Base-by-base conservation (phyloP, 2,329 filamentous ascomycete genomes). In the Colletotrichum lini region DNA sequence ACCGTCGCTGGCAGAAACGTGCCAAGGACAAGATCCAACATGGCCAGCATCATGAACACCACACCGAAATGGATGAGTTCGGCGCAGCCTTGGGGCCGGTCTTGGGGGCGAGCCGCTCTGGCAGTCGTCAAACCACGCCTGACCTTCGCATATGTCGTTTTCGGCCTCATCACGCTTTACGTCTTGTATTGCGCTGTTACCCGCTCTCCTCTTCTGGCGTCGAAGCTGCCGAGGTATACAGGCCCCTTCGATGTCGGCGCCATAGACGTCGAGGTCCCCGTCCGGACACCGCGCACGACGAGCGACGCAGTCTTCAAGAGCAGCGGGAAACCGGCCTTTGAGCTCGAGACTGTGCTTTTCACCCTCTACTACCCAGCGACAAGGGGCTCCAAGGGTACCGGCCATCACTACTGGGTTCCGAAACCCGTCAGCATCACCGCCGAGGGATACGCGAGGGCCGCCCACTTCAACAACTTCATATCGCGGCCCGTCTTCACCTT, bases 311-410 rank as follows among this genome's bases (percentile, higher is more conserved):
- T 78, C 12, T 79, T 85, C 73, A 81, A 77, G 50, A 74, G 71
- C 12, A 79, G 79, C 0, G 78, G 78, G 13, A 73, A 80, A 26
- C 81, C 82, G 2, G 84, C 84, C 0, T 87, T 87, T 59, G 79
- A 84, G 23, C 75, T 87, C 0, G 77, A 85, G 67, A 85, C 84
- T 1, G 84, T 87, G 4, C 79, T 88, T 5, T 85, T 87, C 70
- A 85, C 85, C 0, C 68, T 88, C 3, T 87, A 87, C 78, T 87
- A 88, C 56, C 86, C 86, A 2, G 76, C 83, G 7, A 73, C 76
- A 8, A 77, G 80, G 54, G 73, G 73, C 30, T 73, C 76, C 8
- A 73, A 70, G 21, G 77, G 79, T 47, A 67, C 65, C 4, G 72
- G 74, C 26, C 74, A 77, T 6, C 84, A 87, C 66, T 75, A 78